Evolutionary conservation across 2,329 filamentous ascomycete species (phyloP), one percentile per base, ranked within the genome.

Genomic region (Microcyclospora pomicola): DNA sequence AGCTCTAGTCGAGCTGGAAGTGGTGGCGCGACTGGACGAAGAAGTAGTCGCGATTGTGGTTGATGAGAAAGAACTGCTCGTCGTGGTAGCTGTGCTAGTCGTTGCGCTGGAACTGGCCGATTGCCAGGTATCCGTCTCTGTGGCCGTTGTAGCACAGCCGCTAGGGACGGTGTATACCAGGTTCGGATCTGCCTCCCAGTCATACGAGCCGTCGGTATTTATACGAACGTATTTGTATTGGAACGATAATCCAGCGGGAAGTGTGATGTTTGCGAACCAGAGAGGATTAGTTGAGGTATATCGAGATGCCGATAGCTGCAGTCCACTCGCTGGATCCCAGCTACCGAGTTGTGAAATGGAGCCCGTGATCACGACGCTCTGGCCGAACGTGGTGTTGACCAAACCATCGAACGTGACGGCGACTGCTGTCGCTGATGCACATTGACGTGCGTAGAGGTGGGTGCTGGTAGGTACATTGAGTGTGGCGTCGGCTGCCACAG

Each of bases 351-450:
- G 62, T 1, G 65, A 50, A 34, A 69, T 66, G 39, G 68, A 73
- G 13, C 81, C 81, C 0, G 71, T 65, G 10, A 86, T 56, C 55
- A 76, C 80, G 51, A 86, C 67, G 7, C 68, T 75, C 55, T 84
- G 67, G 3, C 80, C 80, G 35, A 56, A 73, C 2, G 51, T 52
- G 0, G 80, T 84, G 1, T 61, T 65, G 14, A 69, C 74, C 1
- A 65, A 51, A 43, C 70, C 73, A 34, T 73, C 63, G 59, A 85
- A 83, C 0, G 73, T 74, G 6, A 85, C 72, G 0, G 71, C 62
- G 6, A 80, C 68, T n/a, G 35, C 27, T 15, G 12, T 39, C 12
- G 32, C 37, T 24, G 19, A 24, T 24, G 19, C 7, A 24, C 19
- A 24, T 24, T 24, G 19, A 5, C 19, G 19, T 24, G 19, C 19